Percentiles rank a stretch among this genome's conserved stretches.
These are phyloP conservation scores for Leccinum truebloodii DNA, from an alignment of 768 basidiomycete species.

Conservation along the genomic window DNA sequence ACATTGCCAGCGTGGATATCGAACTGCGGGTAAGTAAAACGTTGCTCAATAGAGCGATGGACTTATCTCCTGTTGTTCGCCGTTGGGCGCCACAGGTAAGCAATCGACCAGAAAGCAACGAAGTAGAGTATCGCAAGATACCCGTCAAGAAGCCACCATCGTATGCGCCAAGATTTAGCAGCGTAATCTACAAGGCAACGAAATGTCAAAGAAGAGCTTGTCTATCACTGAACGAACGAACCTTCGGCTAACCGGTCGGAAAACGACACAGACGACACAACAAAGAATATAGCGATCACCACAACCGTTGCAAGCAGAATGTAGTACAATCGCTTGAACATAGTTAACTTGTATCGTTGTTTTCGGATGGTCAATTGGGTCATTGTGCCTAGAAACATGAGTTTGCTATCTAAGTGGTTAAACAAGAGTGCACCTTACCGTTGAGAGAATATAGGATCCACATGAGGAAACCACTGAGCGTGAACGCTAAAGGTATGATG, in stretches of 20 bases:
- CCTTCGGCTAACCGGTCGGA: slow-evolving; percentile 91
- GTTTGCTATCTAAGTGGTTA: slow-evolving; percentile 1
- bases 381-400: slow-evolving; percentile 68
- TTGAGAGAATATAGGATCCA: slow-evolving; percentile 95
- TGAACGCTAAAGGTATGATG: slow-evolving; percentile 92
- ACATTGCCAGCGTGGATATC: slow-evolving; percentile 83
- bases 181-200: slow-evolving; percentile 70
- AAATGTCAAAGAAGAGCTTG: not conserved
- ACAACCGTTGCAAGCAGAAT: slow-evolving; percentile 82
- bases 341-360: slow-evolving; percentile 80
- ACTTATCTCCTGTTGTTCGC: slow-evolving; percentile 84
- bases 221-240: slow-evolving; percentile 31
- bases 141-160: slow-evolving; percentile 97
- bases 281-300: slow-evolving; percentile 86
- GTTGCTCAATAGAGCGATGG: not conserved
- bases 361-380: slow-evolving; percentile 82
- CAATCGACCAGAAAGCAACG: slow-evolving; percentile 73
- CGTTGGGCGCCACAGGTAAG: slow-evolving; percentile 94
- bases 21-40: slow-evolving; percentile 24
- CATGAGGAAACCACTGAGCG: slow-evolving; percentile 91
- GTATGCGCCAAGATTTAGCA: slow-evolving; percentile 82
- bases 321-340: slow-evolving; percentile 87
- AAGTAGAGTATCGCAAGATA: slow-evolving; percentile 91
- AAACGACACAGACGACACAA: slow-evolving; percentile 89
- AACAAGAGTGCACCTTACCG: slow-evolving; percentile 46